A percentile compares a stretch with the other conserved stretches of the same genome.
phyloP scores from a whole-genome alignment of 345 rosid species.

The Erodium maritimum region DNA sequence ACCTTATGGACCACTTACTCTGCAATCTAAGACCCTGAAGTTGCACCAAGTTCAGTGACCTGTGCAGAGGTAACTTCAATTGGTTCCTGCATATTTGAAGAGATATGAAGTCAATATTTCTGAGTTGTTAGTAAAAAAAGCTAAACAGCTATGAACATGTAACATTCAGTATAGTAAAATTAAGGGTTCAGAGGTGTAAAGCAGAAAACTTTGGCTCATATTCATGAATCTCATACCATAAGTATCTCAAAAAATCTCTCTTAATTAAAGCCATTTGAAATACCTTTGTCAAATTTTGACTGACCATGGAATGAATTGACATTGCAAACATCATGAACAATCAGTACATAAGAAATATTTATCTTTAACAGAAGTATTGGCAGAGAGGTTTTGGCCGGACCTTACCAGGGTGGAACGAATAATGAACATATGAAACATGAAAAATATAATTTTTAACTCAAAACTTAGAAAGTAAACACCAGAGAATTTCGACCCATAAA shows the following conservation, averaged over 20 bases:
- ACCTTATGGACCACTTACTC: conserved; percentile 31
- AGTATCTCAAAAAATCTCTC: neutral
- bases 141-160: neutral
- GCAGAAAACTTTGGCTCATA: too few relatives aligned
- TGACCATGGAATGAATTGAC: neutral
- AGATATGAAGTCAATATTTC: neutral
- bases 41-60: conserved; percentile 25
- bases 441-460: neutral
- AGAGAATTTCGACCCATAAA: neutral
- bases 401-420: neutral
- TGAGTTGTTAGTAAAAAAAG: neutral
- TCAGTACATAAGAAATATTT: neutral
- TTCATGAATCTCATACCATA: too few relatives aligned
- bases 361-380: neutral
- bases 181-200: neutral
- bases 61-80: conserved; percentile 24
- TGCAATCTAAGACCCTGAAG: conserved; percentile 31
- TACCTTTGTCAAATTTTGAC: neutral
- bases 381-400: neutral
- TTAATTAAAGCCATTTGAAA: neutral
- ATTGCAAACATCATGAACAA: neutral
- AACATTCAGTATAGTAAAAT: neutral
- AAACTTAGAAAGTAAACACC: neutral
- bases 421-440: too few relatives aligned
- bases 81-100: conserved; percentile 28